phyloP scores from a whole-genome alignment of 2,329 filamentous ascomycete genomes.

The Alternaria ethzedia region DNA sequence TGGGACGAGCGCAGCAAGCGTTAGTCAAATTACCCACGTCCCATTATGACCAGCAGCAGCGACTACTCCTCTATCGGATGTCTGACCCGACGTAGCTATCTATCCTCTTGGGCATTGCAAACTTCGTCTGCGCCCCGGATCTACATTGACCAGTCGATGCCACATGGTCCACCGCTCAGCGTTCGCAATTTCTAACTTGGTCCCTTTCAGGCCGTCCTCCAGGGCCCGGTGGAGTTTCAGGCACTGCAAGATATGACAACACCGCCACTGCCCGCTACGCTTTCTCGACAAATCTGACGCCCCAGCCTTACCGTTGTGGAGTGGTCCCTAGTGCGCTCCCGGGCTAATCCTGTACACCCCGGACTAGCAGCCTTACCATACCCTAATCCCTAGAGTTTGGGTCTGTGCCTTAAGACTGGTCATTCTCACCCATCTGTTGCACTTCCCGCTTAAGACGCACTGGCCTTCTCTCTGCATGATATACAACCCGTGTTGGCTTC shows the following conservation, averaged over 20 bases:
- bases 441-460: conserved; percentile 35
- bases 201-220: conserved; percentile 32
- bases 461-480: conserved; percentile 37
- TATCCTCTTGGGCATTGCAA: conserved; percentile 30
- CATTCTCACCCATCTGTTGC: conserved; percentile 34
- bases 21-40: conserved; percentile 31
- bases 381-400: conserved; percentile 34
- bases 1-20: conserved; percentile 33
- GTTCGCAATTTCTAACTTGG: conserved; percentile 34
- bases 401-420: conserved; percentile 40
- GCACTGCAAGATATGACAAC: conserved; percentile 44
- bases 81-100: conserved; percentile 27
- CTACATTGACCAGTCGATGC: conserved; percentile 19
- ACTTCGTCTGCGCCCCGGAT: conserved; percentile 41
- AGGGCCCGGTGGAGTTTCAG: conserved; percentile 38
- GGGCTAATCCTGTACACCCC: conserved; percentile 42
- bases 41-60: conserved; percentile 20
- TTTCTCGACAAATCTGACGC: conserved; percentile 31
- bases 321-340: conserved; percentile 35
- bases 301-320: conserved; percentile 48
- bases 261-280: conserved; percentile 47
- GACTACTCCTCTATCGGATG: conserved; percentile 24
- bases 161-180: conserved; percentile 19
- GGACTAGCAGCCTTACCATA: conserved; percentile 40
- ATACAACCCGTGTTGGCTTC: conserved; percentile 36